A percentile compares a stretch with the other conserved stretches of the same genome.
These are phyloP conservation scores for Rhododendron ferrugineum DNA, from an alignment of 148 eudicot species.

Conservation along the genomic window DNA sequence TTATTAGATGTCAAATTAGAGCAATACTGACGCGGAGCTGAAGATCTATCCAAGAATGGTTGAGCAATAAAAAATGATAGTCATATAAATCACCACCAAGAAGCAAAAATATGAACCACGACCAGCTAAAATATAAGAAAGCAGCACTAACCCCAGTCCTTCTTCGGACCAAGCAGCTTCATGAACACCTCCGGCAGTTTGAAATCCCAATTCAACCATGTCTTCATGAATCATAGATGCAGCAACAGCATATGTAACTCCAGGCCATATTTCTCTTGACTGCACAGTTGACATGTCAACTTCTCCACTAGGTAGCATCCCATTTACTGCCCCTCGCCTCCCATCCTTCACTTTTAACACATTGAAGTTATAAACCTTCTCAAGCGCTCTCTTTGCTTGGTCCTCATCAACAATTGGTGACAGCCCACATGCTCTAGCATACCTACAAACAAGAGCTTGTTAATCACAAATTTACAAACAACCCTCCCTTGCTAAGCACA, in stretches of 20 bases:
- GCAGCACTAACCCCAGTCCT: conserved; percentile 56
- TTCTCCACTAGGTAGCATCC: conserved; percentile 23
- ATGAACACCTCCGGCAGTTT: conserved; percentile 54
- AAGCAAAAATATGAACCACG: background rate
- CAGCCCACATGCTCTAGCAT: conserved; percentile 23
- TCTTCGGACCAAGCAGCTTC: conserved; percentile 52
- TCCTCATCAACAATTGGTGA: conserved; percentile 23
- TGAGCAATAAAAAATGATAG: background rate
- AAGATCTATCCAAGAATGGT: background rate
- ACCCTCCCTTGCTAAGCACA: background rate
- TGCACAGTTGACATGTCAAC: conserved; percentile 21
- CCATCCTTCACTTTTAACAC: conserved; percentile 22
- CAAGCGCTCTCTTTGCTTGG: conserved; percentile 21
- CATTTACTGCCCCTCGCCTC: conserved; percentile 26
- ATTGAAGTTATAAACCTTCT: conserved; percentile 24
- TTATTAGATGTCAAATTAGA: background rate
- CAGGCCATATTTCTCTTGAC: conserved; percentile 55
- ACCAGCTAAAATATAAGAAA: conserved; percentile 1
- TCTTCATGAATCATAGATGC: conserved; percentile 71
- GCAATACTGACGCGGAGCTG: background rate
- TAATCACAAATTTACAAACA: background rate
- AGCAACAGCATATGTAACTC: conserved; percentile 65
- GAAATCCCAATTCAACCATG: conserved; percentile 50
- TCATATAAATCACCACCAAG: background rate
- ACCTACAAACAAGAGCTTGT: conserved; percentile 10